These are phyloP conservation scores for Imleria badia DNA, from an alignment of 768 basidiomycete species.

Conservation along the genomic window DNA sequence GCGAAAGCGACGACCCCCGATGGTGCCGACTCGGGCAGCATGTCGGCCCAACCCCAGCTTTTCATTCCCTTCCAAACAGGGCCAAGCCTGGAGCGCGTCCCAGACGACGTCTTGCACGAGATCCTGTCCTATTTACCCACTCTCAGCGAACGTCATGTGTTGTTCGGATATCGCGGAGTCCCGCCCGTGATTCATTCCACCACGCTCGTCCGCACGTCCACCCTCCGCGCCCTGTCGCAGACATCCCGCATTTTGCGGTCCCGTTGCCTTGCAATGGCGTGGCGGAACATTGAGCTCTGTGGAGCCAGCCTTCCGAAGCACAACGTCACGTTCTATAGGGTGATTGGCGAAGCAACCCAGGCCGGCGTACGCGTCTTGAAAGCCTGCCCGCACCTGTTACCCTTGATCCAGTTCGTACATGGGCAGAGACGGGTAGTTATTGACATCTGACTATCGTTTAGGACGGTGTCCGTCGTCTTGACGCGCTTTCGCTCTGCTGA, in stretches of 20 bases:
- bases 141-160: neutral
- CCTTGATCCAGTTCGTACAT: slow-evolving; percentile 1
- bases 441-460: neutral
- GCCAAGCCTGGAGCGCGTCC: slow-evolving; percentile 5
- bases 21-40: neutral
- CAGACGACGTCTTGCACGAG: slow-evolving; percentile 9
- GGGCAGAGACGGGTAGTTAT: no score
- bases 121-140: slow-evolving; percentile 7
- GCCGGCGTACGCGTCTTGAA: neutral
- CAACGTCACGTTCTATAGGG: neutral
- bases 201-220: neutral
- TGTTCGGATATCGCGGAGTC: neutral
- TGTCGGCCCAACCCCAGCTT: neutral
- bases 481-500: neutral
- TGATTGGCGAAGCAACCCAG: neutral
- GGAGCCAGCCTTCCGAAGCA: neutral
- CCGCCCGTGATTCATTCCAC: neutral
- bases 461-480: neutral
- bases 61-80: neutral
- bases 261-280: slow-evolving; percentile 12
- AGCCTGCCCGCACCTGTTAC: neutral
- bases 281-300: slow-evolving; percentile 9
- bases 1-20: no score
- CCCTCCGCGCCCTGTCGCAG: slow-evolving; percentile 5
- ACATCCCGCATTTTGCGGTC: slow-evolving; percentile 4